Evolutionary conservation across 495 filamentous ascomycete species (phyloP), one percentile per base, ranked within the genome.

Genomic region (Penicillium roqueforti): DNA sequence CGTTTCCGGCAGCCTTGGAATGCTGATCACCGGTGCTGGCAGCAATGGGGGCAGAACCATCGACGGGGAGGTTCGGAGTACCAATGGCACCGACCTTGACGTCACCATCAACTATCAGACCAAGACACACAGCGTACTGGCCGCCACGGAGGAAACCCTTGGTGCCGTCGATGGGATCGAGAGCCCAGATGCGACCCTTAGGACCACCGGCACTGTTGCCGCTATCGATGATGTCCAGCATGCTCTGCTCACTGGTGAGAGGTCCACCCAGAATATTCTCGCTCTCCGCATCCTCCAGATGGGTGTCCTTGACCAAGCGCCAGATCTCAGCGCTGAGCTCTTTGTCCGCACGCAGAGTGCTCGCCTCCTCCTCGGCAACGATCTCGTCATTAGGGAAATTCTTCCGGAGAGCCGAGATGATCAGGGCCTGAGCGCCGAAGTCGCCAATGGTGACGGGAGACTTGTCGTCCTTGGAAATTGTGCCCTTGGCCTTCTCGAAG

Each of bases 401-500:
- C 69, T 86, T 80, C 72, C 85, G 83, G 54, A 98, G 83, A 43
- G 93, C 91, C 52, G 84, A 80, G 61, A 97, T 96, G 66, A 97
- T 95, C 56, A 97, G 80, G 34, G 95, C 95, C 75, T 98, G 93
- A 50, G 95, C 93, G 60, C 95, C 95, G 65, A 95, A 97, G 75
- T 98, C 93, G 67, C 91, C 93, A 58, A 97, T 91, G 28, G 93
- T 98, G 58, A 98, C 93, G 55, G 95, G 93, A 22, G 95, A 97
- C 58, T 85, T 86, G 75, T 98, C 95, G 68, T 88, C 86, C 77
- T 97, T 99, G 61, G 86, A 88, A 31, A 95, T 78, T 49, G 93
- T 96, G 53, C 92, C 91, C 75, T 97, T 97, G 59, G 90, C 85
- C 66, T 87, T 89, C 52, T 89, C 85, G 73, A 88, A 84, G 81